Evolutionary conservation across 2,329 filamentous ascomycete species (phyloP), one percentile per base, ranked within the genome.

Genomic region (Fusarium sp.): DNA sequence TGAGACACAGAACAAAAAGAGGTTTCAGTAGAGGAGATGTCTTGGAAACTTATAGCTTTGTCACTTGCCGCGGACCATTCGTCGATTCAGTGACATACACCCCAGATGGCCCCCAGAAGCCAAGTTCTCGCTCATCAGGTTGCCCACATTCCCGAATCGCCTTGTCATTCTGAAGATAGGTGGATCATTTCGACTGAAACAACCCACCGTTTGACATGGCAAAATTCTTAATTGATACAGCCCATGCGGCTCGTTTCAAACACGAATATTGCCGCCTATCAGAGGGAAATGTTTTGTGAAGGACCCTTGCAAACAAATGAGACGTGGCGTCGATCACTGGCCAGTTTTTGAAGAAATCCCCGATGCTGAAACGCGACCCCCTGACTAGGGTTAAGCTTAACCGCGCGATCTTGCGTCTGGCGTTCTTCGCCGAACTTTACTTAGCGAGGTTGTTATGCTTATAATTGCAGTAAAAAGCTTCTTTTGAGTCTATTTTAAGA

Each of bases 171-270:
- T 45, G 51, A 56, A 36, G 42, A 28, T n/a, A 54, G 30, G 66
- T 41, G 30, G 41, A 28, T 50, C 47, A 51, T 18, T 45, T 22
- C 10, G 38, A 15, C 60, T 60, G 66, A 75, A 75, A 76, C 72
- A 52, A n/a, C 44, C 56, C 59, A 68, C 60, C 52, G 48, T 71
- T 75, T 68, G 54, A 61, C 72, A 61, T 70, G 64, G 71, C 44
- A 24, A 47, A 71, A 74, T 75, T 64, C 57, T 51, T 62, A 62
- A 74, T 65, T 74, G 66, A 75, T 34, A 75, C 72, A 70, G 32
- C n/a, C 41, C 22, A 18, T 30, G 57, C 52, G 14, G 51, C 51
- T 56, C 39, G 72, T 74, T 74, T 74, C 72, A 74, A 47, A 28
- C 15, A 17, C 30, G 18, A 47, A 68, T 64, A 74, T 75, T 45